Evolutionary conservation across 2,329 filamentous ascomycete genomes (phyloP).

Genomic region (Scytalidium sp.): DNA sequence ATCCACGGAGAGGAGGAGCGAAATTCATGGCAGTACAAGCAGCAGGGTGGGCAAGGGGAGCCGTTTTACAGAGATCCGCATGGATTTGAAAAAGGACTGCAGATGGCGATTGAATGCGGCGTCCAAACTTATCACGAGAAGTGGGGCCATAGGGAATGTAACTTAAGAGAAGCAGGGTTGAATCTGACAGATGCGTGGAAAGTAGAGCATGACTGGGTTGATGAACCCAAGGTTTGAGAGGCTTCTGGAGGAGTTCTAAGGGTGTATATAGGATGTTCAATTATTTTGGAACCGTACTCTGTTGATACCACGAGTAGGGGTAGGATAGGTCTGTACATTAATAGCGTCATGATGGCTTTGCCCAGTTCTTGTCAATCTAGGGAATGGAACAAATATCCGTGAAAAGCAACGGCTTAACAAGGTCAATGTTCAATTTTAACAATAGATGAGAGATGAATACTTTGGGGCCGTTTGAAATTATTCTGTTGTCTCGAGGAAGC

Average conservation of each 20-base stretch:
- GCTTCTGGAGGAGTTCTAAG: neutral
- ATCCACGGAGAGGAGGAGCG: conserved; percentile 20
- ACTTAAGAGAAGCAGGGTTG: conserved; percentile 31
- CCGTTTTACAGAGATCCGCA: conserved; percentile 46
- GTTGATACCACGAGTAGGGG: too few species aligned
- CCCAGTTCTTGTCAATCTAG: too few species aligned
- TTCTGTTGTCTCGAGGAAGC: too few species aligned
- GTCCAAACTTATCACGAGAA: conserved; percentile 35
- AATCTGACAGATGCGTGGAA: conserved; percentile 39
- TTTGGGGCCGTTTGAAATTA: too few species aligned
- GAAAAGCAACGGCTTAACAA: too few species aligned
- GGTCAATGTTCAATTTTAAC: too few species aligned
- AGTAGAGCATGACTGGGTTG: conserved; percentile 34
- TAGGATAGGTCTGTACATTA: too few species aligned
- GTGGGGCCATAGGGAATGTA: conserved; percentile 39
- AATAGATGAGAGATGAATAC: too few species aligned
- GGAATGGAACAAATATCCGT: too few species aligned
- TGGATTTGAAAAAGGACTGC: conserved; percentile 39
- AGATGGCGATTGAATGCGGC: conserved; percentile 43
- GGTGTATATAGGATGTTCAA: neutral
- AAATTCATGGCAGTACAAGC: conserved; percentile 48
- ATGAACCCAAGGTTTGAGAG: neutral
- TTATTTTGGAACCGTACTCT: too few species aligned
- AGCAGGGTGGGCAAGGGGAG: conserved; percentile 47
- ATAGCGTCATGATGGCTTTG: too few species aligned